A percentile compares a stretch with the other conserved stretches of the same genome.
Evolutionary conservation across 2,329 filamentous ascomycete species (phyloP).

Genomic region (Clarireedia monteithiana): DNA sequence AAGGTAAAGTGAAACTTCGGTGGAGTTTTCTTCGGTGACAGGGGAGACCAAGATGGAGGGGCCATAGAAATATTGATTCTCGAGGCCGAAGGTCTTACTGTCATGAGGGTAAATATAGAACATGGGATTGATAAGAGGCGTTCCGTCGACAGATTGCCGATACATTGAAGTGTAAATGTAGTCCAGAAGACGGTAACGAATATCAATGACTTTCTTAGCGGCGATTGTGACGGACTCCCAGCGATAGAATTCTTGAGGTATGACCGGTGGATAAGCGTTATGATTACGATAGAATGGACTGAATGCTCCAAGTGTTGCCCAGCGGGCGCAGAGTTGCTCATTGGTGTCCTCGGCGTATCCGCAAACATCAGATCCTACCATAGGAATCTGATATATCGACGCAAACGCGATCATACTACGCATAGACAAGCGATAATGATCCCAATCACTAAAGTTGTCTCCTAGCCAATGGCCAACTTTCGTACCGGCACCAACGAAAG

Average conservation of each 20-base stretch:
- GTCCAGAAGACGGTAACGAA: conserved; percentile 69
- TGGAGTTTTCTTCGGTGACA: conserved; percentile 37
- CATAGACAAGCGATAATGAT: conserved; percentile 51
- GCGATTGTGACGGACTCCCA: conserved; percentile 57
- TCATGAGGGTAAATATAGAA: conserved; percentile 62
- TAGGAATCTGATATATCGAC: conserved; percentile 59
- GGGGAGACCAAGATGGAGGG: conserved; percentile 41
- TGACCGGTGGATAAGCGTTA: conserved; percentile 41
- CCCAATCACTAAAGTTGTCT: conserved; percentile 51
- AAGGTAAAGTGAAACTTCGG: conserved; percentile 40
- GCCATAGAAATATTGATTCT: conserved; percentile 45
- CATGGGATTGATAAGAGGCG: conserved; percentile 59
- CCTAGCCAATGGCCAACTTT: conserved; percentile 57
- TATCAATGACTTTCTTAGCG: conserved; percentile 59
- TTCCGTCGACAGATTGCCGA: conserved; percentile 50
- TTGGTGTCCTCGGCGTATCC: conserved; percentile 63
- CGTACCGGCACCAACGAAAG: conserved; percentile 63
- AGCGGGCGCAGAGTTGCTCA: conserved; percentile 65
- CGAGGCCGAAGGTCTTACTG: conserved; percentile 36
- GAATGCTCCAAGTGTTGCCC: conserved; percentile 67
- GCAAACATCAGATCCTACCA: conserved; percentile 68
- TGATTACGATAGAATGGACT: conserved; percentile 71
- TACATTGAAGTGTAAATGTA: conserved; percentile 70
- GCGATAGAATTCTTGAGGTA: conserved; percentile 66
- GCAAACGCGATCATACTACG: conserved; percentile 52